Conservation (phyloP, 306 rosid genomes). For the Glycyrrhiza uralensis region DNA sequence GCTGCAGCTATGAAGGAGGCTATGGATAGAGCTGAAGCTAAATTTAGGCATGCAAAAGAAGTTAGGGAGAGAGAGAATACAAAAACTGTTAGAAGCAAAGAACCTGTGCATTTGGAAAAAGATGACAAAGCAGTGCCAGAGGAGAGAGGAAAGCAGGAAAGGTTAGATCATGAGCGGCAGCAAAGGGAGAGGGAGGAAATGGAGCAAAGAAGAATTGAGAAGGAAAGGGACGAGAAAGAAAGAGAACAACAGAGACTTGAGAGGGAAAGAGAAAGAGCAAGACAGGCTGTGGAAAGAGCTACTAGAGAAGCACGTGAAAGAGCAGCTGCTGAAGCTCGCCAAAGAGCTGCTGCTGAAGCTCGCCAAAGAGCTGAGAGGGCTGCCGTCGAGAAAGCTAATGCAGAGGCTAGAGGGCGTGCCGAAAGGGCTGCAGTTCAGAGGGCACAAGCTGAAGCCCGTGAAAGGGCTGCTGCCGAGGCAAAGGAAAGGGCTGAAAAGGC, state of each 20-base stretch:
- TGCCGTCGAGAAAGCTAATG: conserved; percentile 80
- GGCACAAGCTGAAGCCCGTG: conserved; percentile 94
- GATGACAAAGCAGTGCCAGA: conserved; percentile 50
- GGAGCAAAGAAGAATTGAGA: conserved; percentile 55
- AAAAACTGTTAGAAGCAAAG: conserved; percentile 65
- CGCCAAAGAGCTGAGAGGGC: conserved; percentile 79
- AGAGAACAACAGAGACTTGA: conserved; percentile 67
- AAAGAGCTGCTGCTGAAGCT: conserved; percentile 81
- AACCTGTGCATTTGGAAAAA: conserved; percentile 57
- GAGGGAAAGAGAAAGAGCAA: conserved; percentile 69
- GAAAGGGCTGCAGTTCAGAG: conserved; percentile 93
- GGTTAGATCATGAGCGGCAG: conserved; percentile 55
- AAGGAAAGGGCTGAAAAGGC: conserved; percentile 85
- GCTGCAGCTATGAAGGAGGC: conserved; percentile 98
- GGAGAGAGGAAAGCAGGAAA: conserved; percentile 56
- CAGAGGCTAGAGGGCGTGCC: conserved; percentile 94
- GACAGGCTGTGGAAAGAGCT: conserved; percentile 98
- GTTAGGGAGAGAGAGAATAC: conserved; percentile 84
- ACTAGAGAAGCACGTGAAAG: conserved; percentile 98
- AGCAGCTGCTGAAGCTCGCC: conserved; percentile 82
- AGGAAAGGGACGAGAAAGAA: conserved; percentile 64
- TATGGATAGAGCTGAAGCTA: conserved; percentile 94
- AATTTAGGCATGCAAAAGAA: conserved; percentile 83
- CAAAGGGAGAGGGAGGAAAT: conserved; percentile 74
- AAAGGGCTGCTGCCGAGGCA: conserved; percentile 91